Conservation (phyloP, 2,329 filamentous ascomycete species). For the Fusarium nelsonii region DNA sequence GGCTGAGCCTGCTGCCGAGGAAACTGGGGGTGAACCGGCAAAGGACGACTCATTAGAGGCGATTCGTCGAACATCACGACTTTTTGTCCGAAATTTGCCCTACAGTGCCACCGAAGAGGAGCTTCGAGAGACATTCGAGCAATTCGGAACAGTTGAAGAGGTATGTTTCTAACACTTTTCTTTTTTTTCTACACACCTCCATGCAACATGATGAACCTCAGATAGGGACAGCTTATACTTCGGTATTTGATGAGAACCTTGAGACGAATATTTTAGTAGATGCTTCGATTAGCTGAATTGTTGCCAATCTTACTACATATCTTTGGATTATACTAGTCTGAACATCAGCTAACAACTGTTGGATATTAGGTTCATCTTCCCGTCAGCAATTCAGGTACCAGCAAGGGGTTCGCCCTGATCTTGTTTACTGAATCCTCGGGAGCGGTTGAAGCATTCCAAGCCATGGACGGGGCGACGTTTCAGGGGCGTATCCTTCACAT, state of each 20-base stretch:
- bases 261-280: slow-evolving; percentile 99
- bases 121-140: slow-evolving; percentile 76
- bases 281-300: slow-evolving; percentile 87
- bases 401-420: slow-evolving; percentile 92
- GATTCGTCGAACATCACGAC: slow-evolving; percentile 78
- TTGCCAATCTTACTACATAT: slow-evolving; percentile 47
- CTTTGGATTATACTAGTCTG: slow-evolving; percentile 34
- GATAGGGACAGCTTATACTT: slow-evolving; percentile 99
- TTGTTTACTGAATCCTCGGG: slow-evolving; percentile 79
- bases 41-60: slow-evolving; percentile 48
- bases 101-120: slow-evolving; percentile 85
- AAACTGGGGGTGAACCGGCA: slow-evolving; percentile 47
- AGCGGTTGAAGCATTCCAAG: slow-evolving; percentile 82
- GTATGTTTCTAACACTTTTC: slow-evolving; percentile 67
- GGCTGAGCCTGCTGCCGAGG: slow-evolving; percentile 46
- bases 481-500: slow-evolving; percentile 94
- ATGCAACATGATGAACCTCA: slow-evolving; percentile 89
- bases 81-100: slow-evolving; percentile 91
- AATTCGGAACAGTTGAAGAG: slow-evolving; percentile 85
- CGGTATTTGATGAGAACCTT: slow-evolving; percentile 87
- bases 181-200: slow-evolving; percentile 21
- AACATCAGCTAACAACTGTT: slow-evolving; percentile 46
- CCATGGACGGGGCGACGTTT: slow-evolving; percentile 86
- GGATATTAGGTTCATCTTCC: slow-evolving; percentile 83
- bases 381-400: slow-evolving; percentile 76